Base-by-base conservation (phyloP, 257 asterid genomes). In the Osmanthus fragrans region DNA sequence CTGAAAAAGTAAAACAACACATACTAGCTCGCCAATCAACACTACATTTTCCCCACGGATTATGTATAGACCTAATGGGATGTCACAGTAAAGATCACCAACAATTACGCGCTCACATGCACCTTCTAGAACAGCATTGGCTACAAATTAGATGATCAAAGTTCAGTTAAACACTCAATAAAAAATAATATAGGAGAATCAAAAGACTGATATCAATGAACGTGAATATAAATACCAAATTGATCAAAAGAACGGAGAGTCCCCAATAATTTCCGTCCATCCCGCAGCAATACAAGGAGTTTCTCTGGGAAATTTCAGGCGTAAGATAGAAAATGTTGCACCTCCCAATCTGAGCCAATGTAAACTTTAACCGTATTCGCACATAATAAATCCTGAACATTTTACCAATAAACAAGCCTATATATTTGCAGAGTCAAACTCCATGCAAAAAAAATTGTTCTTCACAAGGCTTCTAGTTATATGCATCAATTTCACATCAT, bases 21-120 rank as follows among this genome's bases (percentile, higher is more conserved):
- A 71, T 91, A 95, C 99, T 94, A 95, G 96, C 82, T 95, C 99
- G 80, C 99, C 99, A 32, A 95, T 95, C 80, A 95, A 87, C 79
- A 95, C 99, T 71, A 95, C 99, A 85, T 95, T 95, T 84, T 95
- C 99, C 73, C 99, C 99, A 56, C 73, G 74, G 70, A 67, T 73
- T 33, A 79, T 68, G 29, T 79, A 73, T 16, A 79, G 47, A n/a
- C 83, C 83, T 79, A 79, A 68, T 34, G 78, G 82, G 32, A 79
- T 73, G 42, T 79, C 83, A 51, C 79, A 74, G 19, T 66, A 79
- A 73, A 73, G 74, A 33, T 79, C 71, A 47, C 76, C 83, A 67
- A 67, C 83, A 73, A 79, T 93, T 68, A 89, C 88, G 74, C 98
- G 97, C 71, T 40, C 47, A 40, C 47, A 40, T 40, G 47, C 16